A percentile compares a stretch with the other conserved stretches of the same genome.
Evolutionary conservation across 805 yeast genomes (phyloP).

Genomic region (Yarrowia phangngaensis): DNA sequence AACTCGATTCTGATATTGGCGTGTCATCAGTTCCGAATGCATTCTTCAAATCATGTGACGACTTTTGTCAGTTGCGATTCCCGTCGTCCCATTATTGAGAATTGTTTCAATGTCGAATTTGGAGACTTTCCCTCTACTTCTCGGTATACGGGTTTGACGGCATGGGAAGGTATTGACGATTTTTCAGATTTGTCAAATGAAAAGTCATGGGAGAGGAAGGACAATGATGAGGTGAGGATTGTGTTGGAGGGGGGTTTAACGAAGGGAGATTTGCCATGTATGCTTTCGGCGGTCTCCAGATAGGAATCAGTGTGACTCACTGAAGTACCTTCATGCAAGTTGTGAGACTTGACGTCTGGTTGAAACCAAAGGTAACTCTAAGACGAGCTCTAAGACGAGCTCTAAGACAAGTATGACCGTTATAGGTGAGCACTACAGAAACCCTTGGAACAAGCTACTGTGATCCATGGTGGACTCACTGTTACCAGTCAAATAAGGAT

Average conservation of each 20-base stretch:
- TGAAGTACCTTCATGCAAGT: too few species aligned
- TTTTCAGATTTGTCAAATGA: conserved; percentile 7
- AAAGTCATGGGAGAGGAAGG: background rate
- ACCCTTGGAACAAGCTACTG: too few species aligned
- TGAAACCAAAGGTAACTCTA: too few species aligned
- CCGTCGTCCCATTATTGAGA: conserved; percentile 13
- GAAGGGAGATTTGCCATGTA: background rate
- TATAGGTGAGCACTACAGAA: too few species aligned
- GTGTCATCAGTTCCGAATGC: conserved; percentile 26
- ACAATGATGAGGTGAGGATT: background rate
- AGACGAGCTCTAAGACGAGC: too few species aligned
- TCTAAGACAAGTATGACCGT: too few species aligned
- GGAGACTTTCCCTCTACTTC: conserved; percentile 9
- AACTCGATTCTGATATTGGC: conserved; percentile 5
- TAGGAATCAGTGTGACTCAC: too few species aligned
- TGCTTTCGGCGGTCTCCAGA: too few species aligned
- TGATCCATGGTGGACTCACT: too few species aligned
- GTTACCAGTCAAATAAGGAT: too few species aligned
- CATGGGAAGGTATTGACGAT: conserved; percentile 16
- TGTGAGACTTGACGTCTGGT: too few species aligned
- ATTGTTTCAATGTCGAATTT: conserved; percentile 3
- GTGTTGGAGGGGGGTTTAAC: background rate
- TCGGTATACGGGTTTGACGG: background rate
- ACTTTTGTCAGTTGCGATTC: conserved; percentile 11
- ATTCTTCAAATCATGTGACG: conserved; percentile 1